Evolutionary conservation across 2,329 filamentous ascomycete genomes (phyloP).

Genomic region (Colletotrichum abscissum): DNA sequence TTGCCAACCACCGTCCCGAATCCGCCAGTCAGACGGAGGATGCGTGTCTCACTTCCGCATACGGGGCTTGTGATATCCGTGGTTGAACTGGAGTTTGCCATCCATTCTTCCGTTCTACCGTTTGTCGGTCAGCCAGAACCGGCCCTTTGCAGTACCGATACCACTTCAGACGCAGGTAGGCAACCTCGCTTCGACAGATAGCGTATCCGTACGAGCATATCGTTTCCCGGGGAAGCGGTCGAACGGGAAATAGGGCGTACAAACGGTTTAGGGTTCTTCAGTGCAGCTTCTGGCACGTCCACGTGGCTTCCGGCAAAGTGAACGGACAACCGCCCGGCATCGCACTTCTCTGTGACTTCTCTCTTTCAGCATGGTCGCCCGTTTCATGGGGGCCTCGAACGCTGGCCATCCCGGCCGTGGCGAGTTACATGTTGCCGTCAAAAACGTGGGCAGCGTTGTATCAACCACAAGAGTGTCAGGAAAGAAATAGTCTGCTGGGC

Average conservation of each 20-base stretch:
- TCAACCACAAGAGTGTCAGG: constrained; percentile 10
- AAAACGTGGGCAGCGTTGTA: constrained; percentile 29
- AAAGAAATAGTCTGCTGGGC: constrained; percentile 3
- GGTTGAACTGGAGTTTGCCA: background rate
- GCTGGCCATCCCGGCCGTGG: constrained; percentile 9
- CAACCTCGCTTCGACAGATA: background rate
- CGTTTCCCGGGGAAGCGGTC: background rate
- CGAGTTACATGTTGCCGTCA: constrained; percentile 27
- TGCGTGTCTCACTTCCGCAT: background rate
- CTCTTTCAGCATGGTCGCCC: constrained; percentile 1
- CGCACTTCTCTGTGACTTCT: background rate
- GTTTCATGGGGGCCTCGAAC: constrained; percentile 18
- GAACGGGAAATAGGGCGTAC: constrained; percentile 1
- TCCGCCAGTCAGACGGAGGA: background rate
- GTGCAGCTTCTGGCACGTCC: constrained; percentile 27
- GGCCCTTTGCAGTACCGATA: background rate
- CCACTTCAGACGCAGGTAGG: background rate
- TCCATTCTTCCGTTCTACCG: background rate
- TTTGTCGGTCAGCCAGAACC: background rate
- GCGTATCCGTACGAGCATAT: background rate
- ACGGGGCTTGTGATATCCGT: background rate
- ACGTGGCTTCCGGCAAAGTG: constrained; percentile 17
- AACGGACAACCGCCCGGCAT: constrained; percentile 18
- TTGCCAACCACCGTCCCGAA: constrained; percentile 6
- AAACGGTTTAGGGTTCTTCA: constrained; percentile 30